Base-by-base conservation (phyloP, 176 grass and related monocot genomes). In the Aechmea fasciata region DNA sequence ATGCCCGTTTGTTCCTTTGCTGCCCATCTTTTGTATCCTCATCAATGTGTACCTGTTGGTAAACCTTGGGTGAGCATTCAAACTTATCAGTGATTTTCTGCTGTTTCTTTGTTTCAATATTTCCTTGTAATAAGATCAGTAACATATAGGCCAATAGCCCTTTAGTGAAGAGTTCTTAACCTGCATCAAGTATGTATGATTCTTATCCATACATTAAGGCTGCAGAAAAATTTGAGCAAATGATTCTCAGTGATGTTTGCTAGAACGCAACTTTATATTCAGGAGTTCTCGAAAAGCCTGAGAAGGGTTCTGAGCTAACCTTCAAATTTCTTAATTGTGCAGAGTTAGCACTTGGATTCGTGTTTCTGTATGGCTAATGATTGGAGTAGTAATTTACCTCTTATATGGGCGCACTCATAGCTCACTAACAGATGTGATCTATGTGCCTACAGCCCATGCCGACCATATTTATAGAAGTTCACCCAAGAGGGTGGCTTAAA, bases 1-100 rank as follows among this genome's bases (percentile, higher is more conserved):
- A 24, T 90, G 90, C 69, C 86, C 90, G 2, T 90, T 90, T 0
- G 86, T 90, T 66, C 90, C 90, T 11, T 29, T 86, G 64, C 81
- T 94, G 8, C 90, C 90, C 1, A 84, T 86, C 33, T 81, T 89
- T 75, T 90, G 80, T 57, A 94, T 91, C 70, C 83, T 94, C 75
- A 82, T 94, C 77, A 89, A 90, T 57, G 83, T 72, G 13, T 89
- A 94, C 71, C 64, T 94, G 65, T 41, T 94, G 11, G 69, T 94
- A 74, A 94, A 94, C 68, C 75, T 90, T 4, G 72, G 90, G 90
- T 94, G 51, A 82, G 81, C 25, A 61, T 61, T 19, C 15, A 61
- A 18, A 18, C 55, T 61, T 61, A 18, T 24, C 13, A n/a, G 2
- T 33, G 13, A 23, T 8, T 2, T 51, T 7, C 17, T 71, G 20